phyloP scores from a whole-genome alignment of 257 asterid species.

The Solanum pinnatisectum region DNA sequence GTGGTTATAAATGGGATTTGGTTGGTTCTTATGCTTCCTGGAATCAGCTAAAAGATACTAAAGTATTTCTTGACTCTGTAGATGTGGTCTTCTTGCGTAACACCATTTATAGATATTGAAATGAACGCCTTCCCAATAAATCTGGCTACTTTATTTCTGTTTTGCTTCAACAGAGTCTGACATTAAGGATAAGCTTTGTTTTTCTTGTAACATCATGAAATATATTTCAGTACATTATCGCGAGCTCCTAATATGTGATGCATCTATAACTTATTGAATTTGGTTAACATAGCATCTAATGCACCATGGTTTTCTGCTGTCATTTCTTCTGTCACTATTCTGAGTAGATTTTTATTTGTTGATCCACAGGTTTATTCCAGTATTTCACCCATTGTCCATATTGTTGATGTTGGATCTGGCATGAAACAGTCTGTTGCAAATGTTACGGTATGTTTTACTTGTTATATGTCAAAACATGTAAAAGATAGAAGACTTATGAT shows the following conservation, averaged over 20 bases:
- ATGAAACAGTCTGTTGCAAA: conserved; percentile 68
- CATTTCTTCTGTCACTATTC: neutral
- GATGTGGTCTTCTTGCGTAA: neutral
- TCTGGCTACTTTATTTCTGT: neutral
- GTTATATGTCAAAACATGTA: neutral
- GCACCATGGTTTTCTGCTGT: neutral
- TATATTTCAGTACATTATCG: neutral
- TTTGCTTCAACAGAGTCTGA: neutral
- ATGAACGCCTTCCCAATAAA: neutral
- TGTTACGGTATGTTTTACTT: conserved; percentile 54
- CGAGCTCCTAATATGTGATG: neutral
- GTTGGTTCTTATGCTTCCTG: neutral
- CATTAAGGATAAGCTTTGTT: neutral
- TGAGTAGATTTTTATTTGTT: neutral
- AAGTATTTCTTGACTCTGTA: neutral
- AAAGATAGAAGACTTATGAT: neutral
- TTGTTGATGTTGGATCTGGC: conserved; percentile 81
- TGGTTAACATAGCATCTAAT: neutral
- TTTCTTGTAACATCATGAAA: neutral
- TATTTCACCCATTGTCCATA: conserved; percentile 75
- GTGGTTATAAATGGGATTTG: neutral
- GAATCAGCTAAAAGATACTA: neutral
- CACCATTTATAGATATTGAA: neutral
- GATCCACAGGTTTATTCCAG: conserved; percentile 70
- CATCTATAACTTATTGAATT: neutral